Conservation (phyloP, 768 basidiomycete species). For the Mycena alexandri region DNA sequence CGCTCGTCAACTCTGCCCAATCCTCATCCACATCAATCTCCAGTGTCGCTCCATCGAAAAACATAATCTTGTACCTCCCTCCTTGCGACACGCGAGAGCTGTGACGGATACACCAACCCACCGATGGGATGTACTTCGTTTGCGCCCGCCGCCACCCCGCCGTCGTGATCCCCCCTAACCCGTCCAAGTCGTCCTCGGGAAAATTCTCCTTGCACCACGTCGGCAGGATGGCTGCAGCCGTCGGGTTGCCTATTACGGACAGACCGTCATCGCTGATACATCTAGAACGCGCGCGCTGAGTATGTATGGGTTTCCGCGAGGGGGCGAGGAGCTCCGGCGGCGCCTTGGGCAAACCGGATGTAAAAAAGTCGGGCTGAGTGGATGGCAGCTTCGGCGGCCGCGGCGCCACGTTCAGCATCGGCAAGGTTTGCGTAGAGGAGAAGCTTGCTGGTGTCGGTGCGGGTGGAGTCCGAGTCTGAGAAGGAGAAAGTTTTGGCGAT, state of each 20-base stretch:
- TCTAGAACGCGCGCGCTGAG: neutral
- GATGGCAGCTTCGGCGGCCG: slow-evolving; percentile 27
- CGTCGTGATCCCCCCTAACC: slow-evolving; percentile 14
- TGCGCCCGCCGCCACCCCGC: slow-evolving; percentile 39
- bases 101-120: slow-evolving; percentile 60
- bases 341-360: no score
- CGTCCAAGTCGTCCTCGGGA: slow-evolving; percentile 22
- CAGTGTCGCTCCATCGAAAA: slow-evolving; percentile 54
- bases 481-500: neutral
- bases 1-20: slow-evolving; percentile 50
- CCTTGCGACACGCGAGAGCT: slow-evolving; percentile 53
- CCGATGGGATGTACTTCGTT: slow-evolving; percentile 54
- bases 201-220: slow-evolving; percentile 34
- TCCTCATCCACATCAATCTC: slow-evolving; percentile 61
- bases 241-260: slow-evolving; percentile 26
- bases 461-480: slow-evolving; percentile 7
- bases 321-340: neutral
- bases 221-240: slow-evolving; percentile 21
- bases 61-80: slow-evolving; percentile 59
- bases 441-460: slow-evolving; percentile 21
- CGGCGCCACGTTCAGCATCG: slow-evolving; percentile 25
- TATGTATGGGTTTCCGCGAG: neutral
- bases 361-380: no score
- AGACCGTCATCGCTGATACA: slow-evolving; percentile 15
- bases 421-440: slow-evolving; percentile 29